phyloP scores from a whole-genome alignment of 2,329 filamentous ascomycete genomes.

The Tolypocladium tropicale region DNA sequence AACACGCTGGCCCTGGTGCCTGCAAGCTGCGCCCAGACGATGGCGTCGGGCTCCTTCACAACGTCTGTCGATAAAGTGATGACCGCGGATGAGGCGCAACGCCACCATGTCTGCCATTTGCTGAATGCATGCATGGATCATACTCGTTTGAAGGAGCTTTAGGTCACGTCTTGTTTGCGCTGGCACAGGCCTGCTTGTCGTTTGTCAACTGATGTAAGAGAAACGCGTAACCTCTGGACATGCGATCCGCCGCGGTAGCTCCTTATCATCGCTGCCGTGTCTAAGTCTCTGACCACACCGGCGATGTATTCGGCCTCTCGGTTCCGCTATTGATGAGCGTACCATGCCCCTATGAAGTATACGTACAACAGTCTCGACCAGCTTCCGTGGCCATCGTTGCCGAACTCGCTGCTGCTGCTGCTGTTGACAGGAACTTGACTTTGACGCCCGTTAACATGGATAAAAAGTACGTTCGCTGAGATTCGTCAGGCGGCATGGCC shows the following conservation, averaged over 20 bases:
- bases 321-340: neutral
- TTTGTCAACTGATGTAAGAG: neutral
- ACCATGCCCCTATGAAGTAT: too few relatives aligned
- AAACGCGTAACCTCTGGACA: too few relatives aligned
- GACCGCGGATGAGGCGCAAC: neutral
- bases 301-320: neutral
- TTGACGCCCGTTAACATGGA: slow-evolving; percentile 39
- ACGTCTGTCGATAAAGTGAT: neutral
- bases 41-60: neutral
- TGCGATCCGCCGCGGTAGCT: too few relatives aligned
- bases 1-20: too few relatives aligned
- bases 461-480: slow-evolving; percentile 38
- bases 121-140: too few relatives aligned
- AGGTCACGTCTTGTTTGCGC: neutral
- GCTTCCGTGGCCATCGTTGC: too few relatives aligned
- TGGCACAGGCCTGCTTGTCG: neutral
- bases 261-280: neutral
- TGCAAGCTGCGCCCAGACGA: too few relatives aligned
- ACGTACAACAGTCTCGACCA: too few relatives aligned
- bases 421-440: slow-evolving; percentile 23
- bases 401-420: neutral
- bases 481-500: slow-evolving; percentile 24
- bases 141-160: neutral
- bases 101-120: neutral
- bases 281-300: neutral